Conservation (phyloP, 345 rosid genomes). For the Gossypium longicalyx region DNA sequence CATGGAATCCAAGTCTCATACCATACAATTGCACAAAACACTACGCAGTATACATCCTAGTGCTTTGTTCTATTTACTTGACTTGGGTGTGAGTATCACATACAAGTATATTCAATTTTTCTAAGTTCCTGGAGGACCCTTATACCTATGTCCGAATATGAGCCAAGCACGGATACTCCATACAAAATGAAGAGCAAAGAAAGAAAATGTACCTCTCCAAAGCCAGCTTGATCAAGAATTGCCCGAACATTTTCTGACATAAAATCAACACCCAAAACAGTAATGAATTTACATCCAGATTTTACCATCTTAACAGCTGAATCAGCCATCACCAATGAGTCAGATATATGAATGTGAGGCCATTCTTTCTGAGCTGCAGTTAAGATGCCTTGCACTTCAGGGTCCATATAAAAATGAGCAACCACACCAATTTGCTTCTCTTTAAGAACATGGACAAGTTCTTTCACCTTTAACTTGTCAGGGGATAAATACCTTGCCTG, state of each 20-base stretch:
- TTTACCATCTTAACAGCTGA: constrained; percentile 87
- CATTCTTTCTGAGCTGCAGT: constrained; percentile 88
- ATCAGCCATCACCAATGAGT: constrained; percentile 97
- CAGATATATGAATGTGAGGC: constrained; percentile 91
- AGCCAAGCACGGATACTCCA: background rate
- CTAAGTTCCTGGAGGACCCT: no score
- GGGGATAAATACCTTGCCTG: constrained; percentile 85
- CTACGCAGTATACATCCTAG: background rate
- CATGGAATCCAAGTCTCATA: background rate
- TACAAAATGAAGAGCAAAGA: background rate
- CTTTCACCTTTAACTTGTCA: constrained; percentile 52
- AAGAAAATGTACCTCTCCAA: constrained; percentile 45
- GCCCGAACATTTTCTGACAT: constrained; percentile 98
- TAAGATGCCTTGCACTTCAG: constrained; percentile 96
- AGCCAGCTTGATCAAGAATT: constrained; percentile 93
- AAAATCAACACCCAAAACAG: constrained; percentile 96
- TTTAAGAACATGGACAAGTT: constrained; percentile 64
- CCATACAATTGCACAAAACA: background rate
- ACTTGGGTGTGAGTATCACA: background rate
- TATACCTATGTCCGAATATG: no score
- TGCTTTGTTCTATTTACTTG: background rate
- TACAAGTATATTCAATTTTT: no score
- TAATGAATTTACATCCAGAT: constrained; percentile 81
- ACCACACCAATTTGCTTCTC: constrained; percentile 90
- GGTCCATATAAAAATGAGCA: constrained; percentile 97